Evolutionary conservation across 2,329 filamentous ascomycete genomes (phyloP), one percentile per base, ranked within the genome.

Genomic region (Ceratocystis eucalypticola): DNA sequence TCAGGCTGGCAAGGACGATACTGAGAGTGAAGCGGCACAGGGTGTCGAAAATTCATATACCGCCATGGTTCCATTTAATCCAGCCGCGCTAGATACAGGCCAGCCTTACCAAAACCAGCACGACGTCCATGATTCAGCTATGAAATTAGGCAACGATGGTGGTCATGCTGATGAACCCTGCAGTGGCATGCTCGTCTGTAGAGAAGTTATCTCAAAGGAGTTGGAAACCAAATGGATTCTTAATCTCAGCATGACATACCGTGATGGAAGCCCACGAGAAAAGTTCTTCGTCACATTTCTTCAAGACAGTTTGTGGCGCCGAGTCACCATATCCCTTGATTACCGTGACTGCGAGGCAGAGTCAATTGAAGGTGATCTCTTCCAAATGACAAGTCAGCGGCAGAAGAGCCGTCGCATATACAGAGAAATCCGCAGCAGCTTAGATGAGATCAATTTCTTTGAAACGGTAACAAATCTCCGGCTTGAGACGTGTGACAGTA

Each of bases 211-310:
- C 70, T 84, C 88, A 70, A 84, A 89, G 69, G 93, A 97, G 75
- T 81, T 96, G 66, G 91, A 96, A 72, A 84, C 81, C 68, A 87
- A 84, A 72, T 99, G 94, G 94, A 97, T 99, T 68, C 80, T 99
- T 71, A 99, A 99, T 73, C 82, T 97, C 68, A 96, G 91, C 76
- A 96, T 99, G 94, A 91, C 96, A 75, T 99, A 96, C 75, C 85
- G 92, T 68, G 94, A 99, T 76, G 87, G 88, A 72, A 95, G 92
- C 12, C 89, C 89, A 71, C 84, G 93, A 55, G 94, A 99, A 75
- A 99, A 99, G 75, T 97, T 97, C 78, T 99, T 97, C 75, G 87
- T 99, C 69, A 97, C 94, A 0, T 99, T 89, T 74, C 89, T 91
- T 61, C 88, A 96, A 74, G 86, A 89, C 3, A 88, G 84, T 69